Base-by-base conservation (phyloP, 306 rosid species). In the Cucurbita argyrosperma region DNA sequence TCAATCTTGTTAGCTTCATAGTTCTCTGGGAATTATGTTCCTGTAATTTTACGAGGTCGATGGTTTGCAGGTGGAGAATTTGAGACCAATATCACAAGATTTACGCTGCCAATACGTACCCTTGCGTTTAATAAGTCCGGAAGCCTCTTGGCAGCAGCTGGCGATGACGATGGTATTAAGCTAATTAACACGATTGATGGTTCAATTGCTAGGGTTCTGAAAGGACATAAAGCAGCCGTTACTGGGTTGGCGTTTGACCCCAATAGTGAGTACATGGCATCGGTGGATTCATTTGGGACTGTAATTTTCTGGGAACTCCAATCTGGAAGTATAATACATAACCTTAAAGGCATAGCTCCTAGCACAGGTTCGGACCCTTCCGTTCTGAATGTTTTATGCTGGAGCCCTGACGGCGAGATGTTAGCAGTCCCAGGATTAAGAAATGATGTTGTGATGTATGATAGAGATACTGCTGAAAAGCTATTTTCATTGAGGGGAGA, bases 351-450 rank as follows among this genome's bases (percentile, higher is more conserved):
- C 78, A 35, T 94, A 58, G 96, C 96, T 79, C 91, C 99, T 68
- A 86, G 89, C 75, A 86, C 77, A 5, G 92, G 90, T 45, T 69
- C 83, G 10, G 97, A 89, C 72, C 76, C 81, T 82, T 83, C 91
- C 16, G 72, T 84, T 10, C 75, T 83, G 92, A 94, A 94, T 78
- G 86, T 88, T 72, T 80, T 94, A 55, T 76, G 97, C 76, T 91
- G 97, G 97, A 94, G 97, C 77, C 97, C 99, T 46, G 99, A 94
- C 76, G 99, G 99, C 30, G 86, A 85, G 86, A 78, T 85, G 74
- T 80, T 94, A 55, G 96, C 99, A 2, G 88, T 88, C 56, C 96
- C 99, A 0, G 99, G 99, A 67, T 76, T 89, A 87, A 84, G 83
- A 85, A 91, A 94, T 59, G 96, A 94, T 68, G 95, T 94, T 13